phyloP scores from a whole-genome alignment of 2,329 filamentous ascomycete genomes.

The Sporothrix pseudoabietina region DNA sequence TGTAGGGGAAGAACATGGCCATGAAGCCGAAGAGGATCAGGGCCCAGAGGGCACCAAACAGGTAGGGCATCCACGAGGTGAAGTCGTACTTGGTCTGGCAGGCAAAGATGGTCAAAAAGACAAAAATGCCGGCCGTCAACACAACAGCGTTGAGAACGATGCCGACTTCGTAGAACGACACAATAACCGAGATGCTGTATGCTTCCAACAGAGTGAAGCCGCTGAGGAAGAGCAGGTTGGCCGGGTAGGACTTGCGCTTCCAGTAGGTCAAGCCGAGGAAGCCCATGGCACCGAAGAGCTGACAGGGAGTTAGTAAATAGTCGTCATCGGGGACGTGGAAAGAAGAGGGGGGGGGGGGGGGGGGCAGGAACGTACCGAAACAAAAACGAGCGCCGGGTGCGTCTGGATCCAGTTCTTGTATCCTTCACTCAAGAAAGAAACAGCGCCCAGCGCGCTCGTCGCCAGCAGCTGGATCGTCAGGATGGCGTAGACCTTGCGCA shows the following conservation, averaged over 20 bases:
- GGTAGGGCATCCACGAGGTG: slow-evolving; percentile 93
- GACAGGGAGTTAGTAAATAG: slow-evolving; percentile 11
- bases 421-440: slow-evolving; percentile 78
- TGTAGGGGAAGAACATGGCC: slow-evolving; percentile 82
- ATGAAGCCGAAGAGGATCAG: slow-evolving; percentile 93
- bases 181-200: slow-evolving; percentile 89
- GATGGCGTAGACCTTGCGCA: slow-evolving; percentile 97
- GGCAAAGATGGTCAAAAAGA: slow-evolving; percentile 81
- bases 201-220: slow-evolving; percentile 91
- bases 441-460: slow-evolving; percentile 75
- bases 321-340: neutral
- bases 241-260: slow-evolving; percentile 94
- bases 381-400: slow-evolving; percentile 81
- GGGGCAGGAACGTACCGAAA: slow-evolving; percentile 59
- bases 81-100: slow-evolving; percentile 99
- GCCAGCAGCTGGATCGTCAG: slow-evolving; percentile 90
- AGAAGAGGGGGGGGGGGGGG: neutral
- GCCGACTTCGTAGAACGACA: slow-evolving; percentile 80
- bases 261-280: slow-evolving; percentile 90
- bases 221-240: slow-evolving; percentile 87
- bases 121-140: slow-evolving; percentile 81
- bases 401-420: slow-evolving; percentile 88
- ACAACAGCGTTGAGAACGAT: slow-evolving; percentile 90
- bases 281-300: slow-evolving; percentile 77
- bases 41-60: slow-evolving; percentile 88